These are phyloP conservation scores for Magnolia kwangsiensis DNA, from an alignment of 164 flowering plant species.

Conservation along the genomic window DNA sequence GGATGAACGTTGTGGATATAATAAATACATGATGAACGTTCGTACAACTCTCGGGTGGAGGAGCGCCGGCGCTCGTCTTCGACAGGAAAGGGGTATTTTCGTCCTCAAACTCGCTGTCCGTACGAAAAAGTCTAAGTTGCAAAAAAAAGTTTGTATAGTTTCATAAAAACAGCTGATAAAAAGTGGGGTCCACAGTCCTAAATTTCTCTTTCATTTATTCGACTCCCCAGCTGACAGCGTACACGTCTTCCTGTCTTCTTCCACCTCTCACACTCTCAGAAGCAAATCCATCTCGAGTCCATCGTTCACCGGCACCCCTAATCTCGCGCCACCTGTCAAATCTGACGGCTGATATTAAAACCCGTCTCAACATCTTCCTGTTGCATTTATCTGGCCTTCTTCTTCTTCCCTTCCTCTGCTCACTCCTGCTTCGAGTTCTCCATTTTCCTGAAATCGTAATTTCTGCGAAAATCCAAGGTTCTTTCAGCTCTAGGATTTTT, in stretches of 20 bases:
- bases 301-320: neutral
- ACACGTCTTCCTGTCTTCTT: neutral
- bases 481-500: neutral
- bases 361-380: neutral
- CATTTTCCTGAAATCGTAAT: neutral
- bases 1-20: too few species aligned
- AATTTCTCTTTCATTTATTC: neutral
- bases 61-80: too few species aligned
- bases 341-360: neutral
- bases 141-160: too few species aligned
- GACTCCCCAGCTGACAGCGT: neutral
- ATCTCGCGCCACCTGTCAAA: neutral
- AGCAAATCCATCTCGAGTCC: neutral
- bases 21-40: too few species aligned
- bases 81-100: too few species aligned
- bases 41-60: too few species aligned
- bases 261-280: neutral
- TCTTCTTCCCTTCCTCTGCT: neutral
- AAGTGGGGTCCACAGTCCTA: too few species aligned
- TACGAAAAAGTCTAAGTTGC: too few species aligned
- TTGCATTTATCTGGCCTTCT: neutral
- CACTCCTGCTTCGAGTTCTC: neutral
- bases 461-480: slow-evolving; percentile 16
- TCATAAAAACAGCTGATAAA: too few species aligned
- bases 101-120: too few species aligned